phyloP scores from a whole-genome alignment of 495 filamentous ascomycete genomes.

The Immersiella caudata region DNA sequence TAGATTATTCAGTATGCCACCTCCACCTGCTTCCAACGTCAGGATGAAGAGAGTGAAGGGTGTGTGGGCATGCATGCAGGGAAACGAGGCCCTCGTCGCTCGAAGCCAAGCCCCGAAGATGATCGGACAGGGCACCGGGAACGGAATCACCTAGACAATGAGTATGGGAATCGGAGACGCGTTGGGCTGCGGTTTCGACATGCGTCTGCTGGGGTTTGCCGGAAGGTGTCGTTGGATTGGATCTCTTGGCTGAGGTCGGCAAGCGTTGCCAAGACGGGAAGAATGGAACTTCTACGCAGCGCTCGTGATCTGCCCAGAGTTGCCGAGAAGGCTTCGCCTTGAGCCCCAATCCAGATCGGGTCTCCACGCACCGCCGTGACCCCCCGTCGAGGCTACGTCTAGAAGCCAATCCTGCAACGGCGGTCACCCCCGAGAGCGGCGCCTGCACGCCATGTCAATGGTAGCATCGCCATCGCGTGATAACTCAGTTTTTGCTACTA shows the following conservation, averaged over 20 bases:
- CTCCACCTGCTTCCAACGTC: not conserved
- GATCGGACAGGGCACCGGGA: not conserved
- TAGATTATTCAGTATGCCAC: not conserved
- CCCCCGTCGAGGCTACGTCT: not conserved
- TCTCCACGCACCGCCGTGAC: not conserved
- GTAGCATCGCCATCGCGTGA: not conserved
- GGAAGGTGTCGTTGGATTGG: conserved; percentile 11
- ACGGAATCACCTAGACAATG: not conserved
- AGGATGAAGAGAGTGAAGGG: not conserved
- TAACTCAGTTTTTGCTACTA: not conserved
- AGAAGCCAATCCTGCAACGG: not conserved
- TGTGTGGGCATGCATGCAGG: not conserved
- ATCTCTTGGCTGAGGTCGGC: conserved; percentile 16
- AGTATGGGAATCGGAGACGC: not conserved
- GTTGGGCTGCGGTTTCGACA: not conserved
- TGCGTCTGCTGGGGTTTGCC: not conserved
- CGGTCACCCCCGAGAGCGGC: not conserved
- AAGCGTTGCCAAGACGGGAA: conserved; percentile 35
- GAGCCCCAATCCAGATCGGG: conserved; percentile 7
- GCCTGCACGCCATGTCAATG: not conserved
- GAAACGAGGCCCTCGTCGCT: not conserved
- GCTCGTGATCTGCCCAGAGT: conserved; percentile 4
- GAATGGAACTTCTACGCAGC: not conserved
- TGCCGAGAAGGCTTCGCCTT: conserved; percentile 10
- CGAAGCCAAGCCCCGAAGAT: not conserved